These are phyloP conservation scores for Geotrichum australiense DNA, from an alignment of 1,139 yeast genomes.

Conservation along the genomic window DNA sequence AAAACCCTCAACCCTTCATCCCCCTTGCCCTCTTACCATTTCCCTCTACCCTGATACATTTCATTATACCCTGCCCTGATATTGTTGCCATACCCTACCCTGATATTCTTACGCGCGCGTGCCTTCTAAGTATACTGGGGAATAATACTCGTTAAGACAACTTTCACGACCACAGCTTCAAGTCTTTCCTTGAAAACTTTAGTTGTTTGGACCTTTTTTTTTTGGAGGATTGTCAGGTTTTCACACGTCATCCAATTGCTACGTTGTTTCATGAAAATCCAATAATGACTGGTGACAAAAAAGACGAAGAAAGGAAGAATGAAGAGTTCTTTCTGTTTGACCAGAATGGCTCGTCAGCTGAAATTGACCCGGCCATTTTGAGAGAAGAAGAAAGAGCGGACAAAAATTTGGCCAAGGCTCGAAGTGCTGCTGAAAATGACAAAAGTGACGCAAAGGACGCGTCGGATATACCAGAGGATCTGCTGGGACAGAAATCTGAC, in stretches of 20 bases:
- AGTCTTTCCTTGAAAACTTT: no score
- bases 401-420: slow-evolving; percentile 13
- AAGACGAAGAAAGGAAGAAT: slow-evolving; percentile 8
- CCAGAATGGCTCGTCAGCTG: slow-evolving; percentile 20
- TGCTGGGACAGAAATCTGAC: slow-evolving; percentile 12
- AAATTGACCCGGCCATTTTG: slow-evolving; percentile 32
- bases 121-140: no score
- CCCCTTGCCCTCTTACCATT: slow-evolving; percentile 8
- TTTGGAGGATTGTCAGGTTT: no score
- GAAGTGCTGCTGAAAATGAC: slow-evolving; percentile 10
- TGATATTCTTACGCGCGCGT: no score
- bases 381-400: slow-evolving; percentile 21
- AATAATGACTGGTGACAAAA: slow-evolving; percentile 2
- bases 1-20: slow-evolving; percentile 13
- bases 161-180: slow-evolving; percentile 2
- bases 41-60: slow-evolving; percentile 14
- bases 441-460: slow-evolving; percentile 16
- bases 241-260: no score
- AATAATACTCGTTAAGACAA: no score
- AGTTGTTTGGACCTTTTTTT: no score
- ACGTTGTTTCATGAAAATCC: no score
- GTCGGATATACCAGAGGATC: slow-evolving; percentile 3
- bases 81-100: no score
- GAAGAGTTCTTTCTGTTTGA: slow-evolving; percentile 16
- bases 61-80: no score